Base-by-base conservation (phyloP, 2,329 filamentous ascomycete species). In the Xylariaceae sp. region DNA sequence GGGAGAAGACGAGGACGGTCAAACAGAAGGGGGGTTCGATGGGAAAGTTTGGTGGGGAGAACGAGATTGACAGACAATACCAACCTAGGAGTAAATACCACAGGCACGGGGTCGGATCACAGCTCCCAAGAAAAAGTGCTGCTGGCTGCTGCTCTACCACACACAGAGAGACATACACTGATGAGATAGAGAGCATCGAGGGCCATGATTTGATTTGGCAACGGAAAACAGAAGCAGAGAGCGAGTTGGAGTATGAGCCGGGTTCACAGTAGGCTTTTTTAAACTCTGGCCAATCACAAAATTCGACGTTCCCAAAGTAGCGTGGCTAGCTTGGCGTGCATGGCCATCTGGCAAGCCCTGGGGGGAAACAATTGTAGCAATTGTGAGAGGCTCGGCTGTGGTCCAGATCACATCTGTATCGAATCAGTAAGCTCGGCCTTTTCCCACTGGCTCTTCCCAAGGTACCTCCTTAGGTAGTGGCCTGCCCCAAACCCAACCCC, bases 221-320 rank as follows among this genome's bases (percentile, higher is more conserved):
- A 26, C 6, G 22, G 6, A 26, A 11, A 26, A 11, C 6, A 11
- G 22, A 6, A 26, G 22, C 26, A 32, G 37, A 45, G 47, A 41
- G 48, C 50, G 47, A 52, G 49, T 44, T 52, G 48, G 44, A 37
- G 44, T 51, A 45, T 43, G 33, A 26, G 19, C 13, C 45, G 37
- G 29, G 38, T 29, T 49, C 43, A 41, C 39, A 37, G 37, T 36
- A n/a, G n/a, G n/a, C n/a, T 13, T 26, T 12, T 16, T 12, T 26
- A 26, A 26, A 26, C 30, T 46, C 50, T 33, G 57, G 37, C 66
- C 66, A 69, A 68, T 69, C 59, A 68, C 55, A 68, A 68, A 68
- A 67, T 55, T 63, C 54, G 47, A 51, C 37, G 13, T 26, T 26
- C 22, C 22, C 42, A 29, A 34, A 41, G 50, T 41, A 39, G 48